Conservation (phyloP, 352 stramenopile species). For the Globisporangium paddicum region DNA sequence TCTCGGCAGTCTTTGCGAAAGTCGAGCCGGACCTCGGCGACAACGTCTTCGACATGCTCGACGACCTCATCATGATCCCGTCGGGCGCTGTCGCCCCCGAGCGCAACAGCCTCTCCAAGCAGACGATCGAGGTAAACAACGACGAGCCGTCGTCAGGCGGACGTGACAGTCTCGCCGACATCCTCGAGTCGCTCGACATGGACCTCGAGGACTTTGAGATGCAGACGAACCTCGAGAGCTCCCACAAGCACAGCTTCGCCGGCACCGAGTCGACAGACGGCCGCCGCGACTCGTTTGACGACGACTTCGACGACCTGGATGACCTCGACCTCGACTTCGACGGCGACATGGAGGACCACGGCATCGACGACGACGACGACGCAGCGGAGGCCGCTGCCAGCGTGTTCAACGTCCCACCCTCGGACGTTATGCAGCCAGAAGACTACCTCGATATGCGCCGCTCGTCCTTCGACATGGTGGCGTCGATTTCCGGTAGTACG, state of each 20-base stretch:
- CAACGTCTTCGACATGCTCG: conserved; percentile 87
- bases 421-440: conserved; percentile 20
- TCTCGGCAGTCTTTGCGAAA: conserved; percentile 58
- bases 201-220: conserved; percentile 72
- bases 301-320: conserved; percentile 47
- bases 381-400: not conserved
- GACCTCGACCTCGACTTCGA: conserved; percentile 39
- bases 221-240: conserved; percentile 15
- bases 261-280: conserved; percentile 32
- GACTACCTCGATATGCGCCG: conserved; percentile 59
- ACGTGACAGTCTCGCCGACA: conserved; percentile 74
- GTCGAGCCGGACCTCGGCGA: conserved; percentile 78
- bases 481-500: conserved; percentile 59
- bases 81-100: conserved; percentile 44
- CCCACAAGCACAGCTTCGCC: conserved; percentile 30
- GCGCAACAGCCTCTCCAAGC: conserved; percentile 60
- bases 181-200: conserved; percentile 83
- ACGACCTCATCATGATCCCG: conserved; percentile 84
- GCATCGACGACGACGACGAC: conserved; percentile 33
- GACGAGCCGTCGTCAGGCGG: conserved; percentile 23
- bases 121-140: conserved; percentile 26
- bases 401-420: conserved; percentile 6
- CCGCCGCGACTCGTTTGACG: conserved; percentile 55
- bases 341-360: conserved; percentile 53
- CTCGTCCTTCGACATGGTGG: conserved; percentile 69